phyloP scores from a whole-genome alignment of 768 basidiomycete species.

The Russula virescens region DNA sequence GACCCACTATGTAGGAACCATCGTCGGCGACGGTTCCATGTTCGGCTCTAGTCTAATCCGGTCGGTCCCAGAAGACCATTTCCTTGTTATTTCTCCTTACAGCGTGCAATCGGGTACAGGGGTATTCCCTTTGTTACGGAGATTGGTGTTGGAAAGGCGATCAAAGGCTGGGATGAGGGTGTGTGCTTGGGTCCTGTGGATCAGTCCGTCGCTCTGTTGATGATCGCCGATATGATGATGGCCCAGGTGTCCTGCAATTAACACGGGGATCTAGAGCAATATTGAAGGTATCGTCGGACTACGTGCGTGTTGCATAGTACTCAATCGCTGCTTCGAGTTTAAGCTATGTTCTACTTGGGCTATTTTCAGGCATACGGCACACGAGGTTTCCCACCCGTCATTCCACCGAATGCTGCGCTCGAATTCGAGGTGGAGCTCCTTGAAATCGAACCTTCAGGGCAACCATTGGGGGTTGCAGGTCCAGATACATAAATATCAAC shows the following conservation, averaged over 20 bases:
- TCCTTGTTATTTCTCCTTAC: background rate
- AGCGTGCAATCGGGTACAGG: slow-evolving; percentile 33
- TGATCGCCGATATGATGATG: slow-evolving; percentile 6
- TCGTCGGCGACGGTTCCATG: slow-evolving; percentile 44
- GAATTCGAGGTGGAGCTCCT: slow-evolving; percentile 80
- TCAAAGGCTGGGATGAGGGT: slow-evolving; percentile 90
- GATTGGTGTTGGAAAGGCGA: slow-evolving; percentile 76
- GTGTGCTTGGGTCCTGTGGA: slow-evolving; percentile 35
- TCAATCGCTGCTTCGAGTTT: background rate
- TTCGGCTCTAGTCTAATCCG: slow-evolving; percentile 77
- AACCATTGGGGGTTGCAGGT: background rate
- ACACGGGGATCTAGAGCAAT: slow-evolving; percentile 69
- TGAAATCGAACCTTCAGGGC: slow-evolving; percentile 45
- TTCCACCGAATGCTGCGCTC: slow-evolving; percentile 69
- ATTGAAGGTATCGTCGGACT: slow-evolving; percentile 64
- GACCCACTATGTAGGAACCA: slow-evolving; percentile 77
- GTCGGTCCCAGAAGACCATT: slow-evolving; percentile 35
- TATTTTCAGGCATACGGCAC: slow-evolving; percentile 56
- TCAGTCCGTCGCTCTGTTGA: slow-evolving; percentile 8
- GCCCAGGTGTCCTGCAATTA: slow-evolving; percentile 63
- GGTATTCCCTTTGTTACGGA: slow-evolving; percentile 53
- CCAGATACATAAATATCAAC: background rate
- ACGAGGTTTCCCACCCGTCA: slow-evolving; percentile 70
- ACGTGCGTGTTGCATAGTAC: slow-evolving; percentile 46
- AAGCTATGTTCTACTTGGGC: background rate